These are phyloP conservation scores for Stagonosporopsis tanaceti DNA, from an alignment of 2,329 filamentous ascomycete species.

Conservation along the genomic window DNA sequence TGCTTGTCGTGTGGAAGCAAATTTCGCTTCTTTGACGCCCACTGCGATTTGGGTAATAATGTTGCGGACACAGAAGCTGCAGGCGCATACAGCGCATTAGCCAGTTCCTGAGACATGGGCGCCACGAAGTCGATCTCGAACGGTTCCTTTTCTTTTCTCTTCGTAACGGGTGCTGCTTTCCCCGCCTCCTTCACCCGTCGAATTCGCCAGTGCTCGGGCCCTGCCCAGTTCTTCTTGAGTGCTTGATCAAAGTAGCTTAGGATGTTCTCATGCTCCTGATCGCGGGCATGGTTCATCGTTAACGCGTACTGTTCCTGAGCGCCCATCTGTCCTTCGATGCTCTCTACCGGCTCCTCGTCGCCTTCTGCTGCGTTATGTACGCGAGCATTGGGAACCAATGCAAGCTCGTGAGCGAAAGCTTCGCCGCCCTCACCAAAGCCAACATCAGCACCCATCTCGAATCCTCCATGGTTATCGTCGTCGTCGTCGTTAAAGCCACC, in stretches of 20 bases:
- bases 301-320: conserved; percentile 76
- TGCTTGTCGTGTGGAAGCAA: conserved; percentile 97
- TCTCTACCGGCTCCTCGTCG: conserved; percentile 59
- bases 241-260: conserved; percentile 98
- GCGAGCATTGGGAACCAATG: conserved; percentile 83
- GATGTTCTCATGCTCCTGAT: conserved; percentile 87
- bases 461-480: conserved; percentile 68
- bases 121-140: conserved; percentile 92
- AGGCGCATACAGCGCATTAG: conserved; percentile 81
- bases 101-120: conserved; percentile 73
- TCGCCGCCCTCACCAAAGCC: conserved; percentile 96
- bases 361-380: conserved; percentile 71
- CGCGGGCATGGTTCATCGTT: conserved; percentile 74
- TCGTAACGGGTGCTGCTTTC: conserved; percentile 67
- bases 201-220: conserved; percentile 98
- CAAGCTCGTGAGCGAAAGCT: conserved; percentile 91
- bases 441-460: conserved; percentile 69
- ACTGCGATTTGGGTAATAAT: conserved; percentile 88
- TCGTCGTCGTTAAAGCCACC: conserved; percentile 81
- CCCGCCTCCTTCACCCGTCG: conserved; percentile 80
- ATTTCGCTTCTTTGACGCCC: conserved; percentile 92
- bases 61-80: conserved; percentile 83
- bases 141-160: conserved; percentile 92
- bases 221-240: conserved; percentile 95
- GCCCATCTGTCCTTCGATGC: conserved; percentile 58